Percentiles rank a stretch among this genome's conserved stretches.
phyloP scores from a whole-genome alignment of 2,329 filamentous ascomycete genomes.

The Aspergillus latus region DNA sequence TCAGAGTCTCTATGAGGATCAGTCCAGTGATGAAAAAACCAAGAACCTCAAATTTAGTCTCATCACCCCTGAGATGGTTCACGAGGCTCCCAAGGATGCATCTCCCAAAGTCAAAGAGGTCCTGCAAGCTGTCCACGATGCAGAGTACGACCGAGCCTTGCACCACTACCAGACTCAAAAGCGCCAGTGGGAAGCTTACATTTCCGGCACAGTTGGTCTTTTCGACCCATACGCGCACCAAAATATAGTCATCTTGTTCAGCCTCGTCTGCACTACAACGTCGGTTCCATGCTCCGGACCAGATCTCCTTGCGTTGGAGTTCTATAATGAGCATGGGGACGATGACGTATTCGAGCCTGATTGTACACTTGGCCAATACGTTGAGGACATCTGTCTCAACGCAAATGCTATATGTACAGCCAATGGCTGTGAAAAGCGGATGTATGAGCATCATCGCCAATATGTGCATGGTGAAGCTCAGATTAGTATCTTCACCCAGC shows the following conservation, averaged over 20 bases:
- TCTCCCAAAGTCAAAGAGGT: slow-evolving; percentile 90
- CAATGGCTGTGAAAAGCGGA: slow-evolving; percentile 81
- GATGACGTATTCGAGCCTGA: slow-evolving; percentile 73
- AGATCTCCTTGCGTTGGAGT: slow-evolving; percentile 83
- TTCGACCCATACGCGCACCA: slow-evolving; percentile 96
- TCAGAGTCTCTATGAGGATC: slow-evolving; percentile 51
- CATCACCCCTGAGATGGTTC: slow-evolving; percentile 94
- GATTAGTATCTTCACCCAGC: slow-evolving; percentile 86
- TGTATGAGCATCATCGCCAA: slow-evolving; percentile 91
- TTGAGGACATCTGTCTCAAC: slow-evolving; percentile 80
- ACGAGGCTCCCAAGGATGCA: slow-evolving; percentile 74
- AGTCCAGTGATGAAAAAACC: slow-evolving; percentile 59
- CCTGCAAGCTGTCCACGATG: slow-evolving; percentile 89
- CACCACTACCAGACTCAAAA: slow-evolving; percentile 95
- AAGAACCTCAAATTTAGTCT: slow-evolving; percentile 77
- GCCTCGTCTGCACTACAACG: slow-evolving; percentile 87
- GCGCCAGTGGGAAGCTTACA: slow-evolving; percentile 92
- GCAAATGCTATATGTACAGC: slow-evolving; percentile 76
- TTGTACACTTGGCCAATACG: slow-evolving; percentile 90
- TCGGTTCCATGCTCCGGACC: slow-evolving; percentile 92
- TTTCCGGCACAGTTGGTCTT: slow-evolving; percentile 80
- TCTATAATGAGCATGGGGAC: slow-evolving; percentile 84
- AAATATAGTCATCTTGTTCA: slow-evolving; percentile 92
- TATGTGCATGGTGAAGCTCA: slow-evolving; percentile 97
- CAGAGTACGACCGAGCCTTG: slow-evolving; percentile 91